Evolutionary conservation across 129 eudicot species (phyloP), one percentile per base, ranked within the genome.

Genomic region (Flaveria bidentis): DNA sequence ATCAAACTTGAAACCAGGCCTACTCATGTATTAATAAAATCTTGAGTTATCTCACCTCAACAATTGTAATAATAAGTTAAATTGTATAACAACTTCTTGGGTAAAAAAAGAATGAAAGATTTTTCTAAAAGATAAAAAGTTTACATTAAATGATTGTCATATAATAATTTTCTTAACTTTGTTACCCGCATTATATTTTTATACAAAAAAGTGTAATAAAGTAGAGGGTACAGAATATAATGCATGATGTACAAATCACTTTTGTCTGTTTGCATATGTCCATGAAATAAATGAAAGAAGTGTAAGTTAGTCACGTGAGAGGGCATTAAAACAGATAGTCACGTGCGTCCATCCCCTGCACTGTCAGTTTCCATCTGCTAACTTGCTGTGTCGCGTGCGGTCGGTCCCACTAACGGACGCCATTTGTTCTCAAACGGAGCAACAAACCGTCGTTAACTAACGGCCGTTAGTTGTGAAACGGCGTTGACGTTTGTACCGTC

Each of bases 311-410:
- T 69, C 82, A 78, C 72, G 72, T 71, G 82, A 78, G 76, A 26
- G 62, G 50, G 63, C 39, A 78, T 78, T 68, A 78, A 65, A 39
- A 78, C 82, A 78, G 71, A 16, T 15, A 64, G 76, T 78, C 82
- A 78, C 82, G 77, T 78, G 82, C 72, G 51, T 58, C 82, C 80
- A 66, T 76, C 55, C 66, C 36, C 51, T 58, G 82, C 69, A 4
- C 36, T 30, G 36, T 30, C 36, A 78, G 81, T 68, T 77, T 77
- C 57, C 36, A 23, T 58, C 65, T 22, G 36, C 65, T 41, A 61
- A 23, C 30, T 67, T 78, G 76, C 36, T 30, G 64, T 63, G 72
- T 78, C 82, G 76, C 82, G 82, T 78, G 82, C 77, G 82, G 82
- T 78, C 77, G 82, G 82, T 20, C 82, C 82, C 82, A 62, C 72